These are phyloP conservation scores for Chenopodium album DNA, from an alignment of 148 eudicot species.

Conservation along the genomic window DNA sequence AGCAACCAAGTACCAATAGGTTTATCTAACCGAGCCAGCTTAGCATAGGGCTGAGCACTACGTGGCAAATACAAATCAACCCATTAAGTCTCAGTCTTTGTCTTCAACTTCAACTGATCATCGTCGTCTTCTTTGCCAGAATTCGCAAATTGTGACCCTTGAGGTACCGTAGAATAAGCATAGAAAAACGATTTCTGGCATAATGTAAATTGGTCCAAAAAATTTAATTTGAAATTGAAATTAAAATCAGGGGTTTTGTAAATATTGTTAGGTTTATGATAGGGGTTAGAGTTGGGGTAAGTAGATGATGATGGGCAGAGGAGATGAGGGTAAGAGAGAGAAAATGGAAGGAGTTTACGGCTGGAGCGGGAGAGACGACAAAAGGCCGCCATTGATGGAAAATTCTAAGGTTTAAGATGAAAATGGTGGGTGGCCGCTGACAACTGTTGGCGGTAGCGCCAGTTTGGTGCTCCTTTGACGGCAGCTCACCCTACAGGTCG, in stretches of 20 bases:
- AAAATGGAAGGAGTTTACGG: slow-evolving; percentile 16
- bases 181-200: slow-evolving; percentile 34
- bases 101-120: slow-evolving; percentile 17
- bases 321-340: slow-evolving; percentile 16
- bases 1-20: slow-evolving; percentile 95
- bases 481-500: too few relatives aligned
- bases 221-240: slow-evolving; percentile 11
- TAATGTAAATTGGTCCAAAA: slow-evolving; percentile 7
- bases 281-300: not conserved
- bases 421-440: not conserved
- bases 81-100: slow-evolving; percentile 44
- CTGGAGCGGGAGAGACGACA: slow-evolving; percentile 27
- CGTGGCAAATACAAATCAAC: slow-evolving; percentile 70
- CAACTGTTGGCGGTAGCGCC: too few relatives aligned
- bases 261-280: not conserved
- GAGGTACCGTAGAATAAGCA: slow-evolving; percentile 26
- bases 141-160: slow-evolving; percentile 12
- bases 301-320: slow-evolving; percentile 1
- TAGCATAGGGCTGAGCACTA: slow-evolving; percentile 60
- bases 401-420: too few relatives aligned
- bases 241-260: not conserved
- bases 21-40: slow-evolving; percentile 73
- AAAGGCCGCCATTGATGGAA: slow-evolving; percentile 25
- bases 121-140: slow-evolving; percentile 4
- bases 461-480: too few relatives aligned